These are phyloP conservation scores for Aspergillus ruber DNA, from an alignment of 2,329 filamentous ascomycete species.

Conservation along the genomic window DNA sequence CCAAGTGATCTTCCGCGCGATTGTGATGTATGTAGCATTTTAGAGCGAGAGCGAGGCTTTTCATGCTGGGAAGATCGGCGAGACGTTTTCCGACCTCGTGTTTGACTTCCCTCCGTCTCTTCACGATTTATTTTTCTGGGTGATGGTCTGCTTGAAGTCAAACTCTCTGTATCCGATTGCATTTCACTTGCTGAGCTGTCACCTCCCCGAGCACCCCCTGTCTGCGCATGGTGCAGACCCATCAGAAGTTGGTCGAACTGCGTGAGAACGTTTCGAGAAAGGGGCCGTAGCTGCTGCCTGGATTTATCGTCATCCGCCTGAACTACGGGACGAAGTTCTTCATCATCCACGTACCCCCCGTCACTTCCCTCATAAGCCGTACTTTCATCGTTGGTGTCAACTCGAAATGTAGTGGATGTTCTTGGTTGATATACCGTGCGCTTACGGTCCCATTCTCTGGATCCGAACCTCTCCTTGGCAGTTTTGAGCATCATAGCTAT, in stretches of 20 bases:
- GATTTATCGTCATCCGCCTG: conserved; percentile 67
- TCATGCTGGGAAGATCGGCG: conserved; percentile 11
- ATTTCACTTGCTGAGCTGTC: conserved; percentile 24
- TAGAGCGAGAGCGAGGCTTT: conserved; percentile 5
- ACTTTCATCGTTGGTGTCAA: conserved; percentile 10
- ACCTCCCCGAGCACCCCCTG: conserved; percentile 39
- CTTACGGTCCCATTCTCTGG: conserved; percentile 29
- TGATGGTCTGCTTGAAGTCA: conserved; percentile 11
- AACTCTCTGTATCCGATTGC: conserved; percentile 22
- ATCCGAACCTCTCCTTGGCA: conserved; percentile 60
- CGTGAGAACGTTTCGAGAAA: conserved; percentile 62
- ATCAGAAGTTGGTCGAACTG: conserved; percentile 64
- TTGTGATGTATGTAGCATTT: conserved; percentile 6
- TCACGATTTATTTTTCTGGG: conserved; percentile 6
- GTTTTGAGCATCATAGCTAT: conserved; percentile 58
- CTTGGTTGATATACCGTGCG: not conserved
- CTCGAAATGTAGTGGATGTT: conserved; percentile 9
- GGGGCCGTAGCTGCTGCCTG: conserved; percentile 58
- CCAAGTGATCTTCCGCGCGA: conserved; percentile 11
- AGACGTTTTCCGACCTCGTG: conserved; percentile 19
- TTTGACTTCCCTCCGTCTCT: conserved; percentile 10
- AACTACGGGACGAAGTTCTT: conserved; percentile 44
- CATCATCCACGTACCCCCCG: conserved; percentile 5
- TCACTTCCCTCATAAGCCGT: conserved; percentile 15
- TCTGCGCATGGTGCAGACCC: conserved; percentile 62